A percentile compares a stretch with the other conserved stretches of the same genome.
phyloP scores from a whole-genome alignment of 306 rosid species.

The Coriaria nepalensis region DNA sequence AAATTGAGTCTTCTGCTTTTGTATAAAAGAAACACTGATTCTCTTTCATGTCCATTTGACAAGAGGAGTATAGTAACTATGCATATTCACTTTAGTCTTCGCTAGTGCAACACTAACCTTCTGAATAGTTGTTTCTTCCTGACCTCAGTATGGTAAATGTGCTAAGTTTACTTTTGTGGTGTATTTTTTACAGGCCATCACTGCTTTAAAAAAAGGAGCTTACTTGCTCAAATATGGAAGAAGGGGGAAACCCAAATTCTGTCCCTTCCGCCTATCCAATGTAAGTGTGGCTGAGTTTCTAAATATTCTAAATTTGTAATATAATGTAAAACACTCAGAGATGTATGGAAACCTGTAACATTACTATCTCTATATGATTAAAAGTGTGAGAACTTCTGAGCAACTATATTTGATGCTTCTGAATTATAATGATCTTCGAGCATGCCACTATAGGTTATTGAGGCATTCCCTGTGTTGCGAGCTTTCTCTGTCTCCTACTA shows the following conservation, averaged over 20 bases:
- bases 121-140: slow-evolving; percentile 6
- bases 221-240: slow-evolving; percentile 93
- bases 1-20: too few species aligned
- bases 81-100: not conserved
- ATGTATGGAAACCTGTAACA: too few species aligned
- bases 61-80: not conserved
- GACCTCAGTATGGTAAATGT: slow-evolving; percentile 13
- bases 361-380: not conserved
- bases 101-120: not conserved
- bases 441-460: too few species aligned
- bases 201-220: slow-evolving; percentile 97
- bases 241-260: slow-evolving; percentile 95
- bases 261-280: slow-evolving; percentile 93
- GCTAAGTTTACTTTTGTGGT: slow-evolving; percentile 19
- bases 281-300: slow-evolving; percentile 40
- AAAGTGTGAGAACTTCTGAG: too few species aligned
- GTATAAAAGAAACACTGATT: too few species aligned
- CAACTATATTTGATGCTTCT: too few species aligned
- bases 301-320: slow-evolving; percentile 8
- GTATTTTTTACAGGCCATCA: slow-evolving; percentile 64
- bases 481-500: not conserved
- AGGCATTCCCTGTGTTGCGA: too few species aligned
- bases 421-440: too few species aligned
- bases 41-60: too few species aligned
- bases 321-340: slow-evolving; percentile 1